Base-by-base conservation (phyloP, 139 green algal species). In the Chara braunii region DNA sequence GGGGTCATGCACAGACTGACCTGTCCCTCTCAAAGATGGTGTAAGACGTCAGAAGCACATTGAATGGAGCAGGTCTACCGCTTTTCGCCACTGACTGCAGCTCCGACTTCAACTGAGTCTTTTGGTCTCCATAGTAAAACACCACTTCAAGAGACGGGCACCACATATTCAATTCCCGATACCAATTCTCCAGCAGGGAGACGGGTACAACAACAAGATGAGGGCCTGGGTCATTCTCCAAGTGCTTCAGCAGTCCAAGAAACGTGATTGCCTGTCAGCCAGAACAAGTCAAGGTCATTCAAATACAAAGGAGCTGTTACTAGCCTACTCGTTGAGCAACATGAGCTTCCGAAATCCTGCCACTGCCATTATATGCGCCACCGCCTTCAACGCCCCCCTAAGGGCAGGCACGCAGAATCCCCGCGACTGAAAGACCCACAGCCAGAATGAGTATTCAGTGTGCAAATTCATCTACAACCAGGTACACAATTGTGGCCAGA, bases 11-110 rank as follows among this genome's bases (percentile, higher is more conserved):
- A 48, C 40, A 26, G 40, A 48, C 18, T 9, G n/a, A 73, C 64
- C 64, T 76, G 40, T 91, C 85, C 9, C 89, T 67, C 80, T 96
- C 89, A 70, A 94, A 96, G 52, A 94, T 66, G 5, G 86, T 87
- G 81, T 96, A 96, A 28, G 77, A 88, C 48, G 83, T 90, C 54
- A 96, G 83, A 79, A 95, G 70, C 26, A 96, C 83, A 55, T 96
- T 73, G 59, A 96, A 96, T 7, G 42, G 9, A 6, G 9, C 53
- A 53, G 24, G 29, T 6, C 14, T 11, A 11, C 11, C 14, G 24
- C 37, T 26, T 14, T 12, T 36, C 9, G 24, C 6, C 53, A 53
- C 12, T 6, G 54, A 53, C 12, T 58, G 24, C 32, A 58, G 7
- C 9, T 33, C 59, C 14, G 56, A 9, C 5, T 85, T 74, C 24